Base-by-base conservation (phyloP, 306 rosid genomes). In the Vigna angularis region DNA sequence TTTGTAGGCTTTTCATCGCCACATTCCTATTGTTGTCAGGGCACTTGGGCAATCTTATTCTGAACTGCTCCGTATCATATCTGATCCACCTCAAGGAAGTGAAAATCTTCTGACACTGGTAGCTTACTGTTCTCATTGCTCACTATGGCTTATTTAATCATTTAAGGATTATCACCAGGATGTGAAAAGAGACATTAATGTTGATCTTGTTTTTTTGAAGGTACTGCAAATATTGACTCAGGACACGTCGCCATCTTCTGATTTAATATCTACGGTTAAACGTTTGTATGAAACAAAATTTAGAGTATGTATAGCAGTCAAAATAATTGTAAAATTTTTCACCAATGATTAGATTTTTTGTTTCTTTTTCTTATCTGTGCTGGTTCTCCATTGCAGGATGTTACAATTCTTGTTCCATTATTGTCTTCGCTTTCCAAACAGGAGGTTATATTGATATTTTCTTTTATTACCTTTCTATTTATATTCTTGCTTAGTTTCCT, bases 41-140 rank as follows among this genome's bases (percentile, higher is more conserved):
- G 90, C 97, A 48, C 84, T 95, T 48, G 97, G 99, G 62, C 92
- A 96, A 74, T 90, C 99, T 44, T 87, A 87, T 86, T 73, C 93
- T 62, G 97, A 95, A 47, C 80, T 95, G 86, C 97, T 95, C 34
- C 86, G 73, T 42, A 88, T 95, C 83, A 85, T 95, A 77, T 91
- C 99, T 40, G 93, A 95, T 88, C 99, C 99, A n/a, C 99, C 99
- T 15, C 89, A 89, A 88, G 98, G 97, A 84, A 93, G 99, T 86
- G 99, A 95, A 88, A 89, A 86, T 84, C 99, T 95, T 74, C 84
- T 95, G 80, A 88, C 87, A 22, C 79, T 91, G 98, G 99, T 95
- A 85, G 73, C 82, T 83, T 73, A 45, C 22, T 36, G 62, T 45
- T 83, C 67, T 76, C 73, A 72, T 28, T 22, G 58, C 79, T 81